Conservation (phyloP, 495 filamentous ascomycete species). For the Aspergillus coremiiformis region DNA sequence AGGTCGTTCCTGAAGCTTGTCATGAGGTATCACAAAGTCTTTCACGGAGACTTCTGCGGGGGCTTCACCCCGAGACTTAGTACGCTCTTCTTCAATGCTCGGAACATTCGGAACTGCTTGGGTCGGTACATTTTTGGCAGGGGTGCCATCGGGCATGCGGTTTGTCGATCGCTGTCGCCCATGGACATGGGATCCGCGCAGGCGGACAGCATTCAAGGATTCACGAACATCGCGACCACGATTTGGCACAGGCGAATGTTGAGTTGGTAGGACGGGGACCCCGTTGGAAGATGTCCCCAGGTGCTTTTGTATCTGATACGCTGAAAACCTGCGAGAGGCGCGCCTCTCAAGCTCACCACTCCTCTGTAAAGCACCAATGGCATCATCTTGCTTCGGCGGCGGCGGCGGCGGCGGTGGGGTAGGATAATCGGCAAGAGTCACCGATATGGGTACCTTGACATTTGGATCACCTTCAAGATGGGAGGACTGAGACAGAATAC, state of each 20-base stretch:
- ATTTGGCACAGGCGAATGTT: slow-evolving; percentile 83
- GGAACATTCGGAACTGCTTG: slow-evolving; percentile 53
- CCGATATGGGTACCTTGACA: slow-evolving; percentile 34
- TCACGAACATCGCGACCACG: slow-evolving; percentile 82
- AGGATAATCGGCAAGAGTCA: slow-evolving; percentile 32
- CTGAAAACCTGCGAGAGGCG: slow-evolving; percentile 86
- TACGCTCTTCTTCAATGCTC: slow-evolving; percentile 46
- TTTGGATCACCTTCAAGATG: slow-evolving; percentile 43
- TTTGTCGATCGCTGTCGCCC: slow-evolving; percentile 53
- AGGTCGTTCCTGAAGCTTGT: slow-evolving; percentile 45
- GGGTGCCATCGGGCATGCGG: slow-evolving; percentile 51
- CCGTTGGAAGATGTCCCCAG: slow-evolving; percentile 73
- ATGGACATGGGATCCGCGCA: slow-evolving; percentile 61
- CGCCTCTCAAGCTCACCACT: slow-evolving; percentile 88
- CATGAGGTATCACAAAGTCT: slow-evolving; percentile 44
- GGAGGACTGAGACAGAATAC: slow-evolving; percentile 48
- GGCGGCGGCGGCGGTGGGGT: slow-evolving; percentile 70
- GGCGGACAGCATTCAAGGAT: slow-evolving; percentile 84
- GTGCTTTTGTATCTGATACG: slow-evolving; percentile 92
- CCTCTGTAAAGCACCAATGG: slow-evolving; percentile 80
- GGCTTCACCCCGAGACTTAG: slow-evolving; percentile 22
- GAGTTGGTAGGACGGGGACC: slow-evolving; percentile 76
- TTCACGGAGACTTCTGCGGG: slow-evolving; percentile 30
- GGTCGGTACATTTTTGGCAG: slow-evolving; percentile 45
- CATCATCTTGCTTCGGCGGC: slow-evolving; percentile 79